These are phyloP conservation scores for Ophiostoma angusticollis DNA, from an alignment of 2,329 filamentous ascomycete species.

Conservation along the genomic window DNA sequence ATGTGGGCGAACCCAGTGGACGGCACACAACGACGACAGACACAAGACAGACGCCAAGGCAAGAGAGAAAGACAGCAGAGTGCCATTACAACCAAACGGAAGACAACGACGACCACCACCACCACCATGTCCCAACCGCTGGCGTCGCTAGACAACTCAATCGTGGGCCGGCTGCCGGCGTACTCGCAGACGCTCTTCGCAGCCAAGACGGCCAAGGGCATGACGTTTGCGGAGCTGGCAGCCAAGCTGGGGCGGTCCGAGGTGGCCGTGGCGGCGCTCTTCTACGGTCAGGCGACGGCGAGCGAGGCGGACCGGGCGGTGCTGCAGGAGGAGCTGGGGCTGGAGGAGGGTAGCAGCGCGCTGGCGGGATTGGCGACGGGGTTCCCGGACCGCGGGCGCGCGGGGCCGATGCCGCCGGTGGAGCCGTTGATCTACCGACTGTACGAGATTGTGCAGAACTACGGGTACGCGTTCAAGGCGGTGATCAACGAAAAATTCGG, in stretches of 20 bases:
- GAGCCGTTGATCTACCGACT: constrained; percentile 83
- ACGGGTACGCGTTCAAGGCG: constrained; percentile 91
- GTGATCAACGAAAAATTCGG: constrained; percentile 91
- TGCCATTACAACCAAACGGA: no score
- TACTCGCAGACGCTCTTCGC: constrained; percentile 64
- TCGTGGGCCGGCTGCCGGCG: constrained; percentile 55
- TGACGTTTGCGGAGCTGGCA: constrained; percentile 71
- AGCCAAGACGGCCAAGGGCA: constrained; percentile 61
- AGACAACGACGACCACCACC: no score
- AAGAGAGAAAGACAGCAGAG: no score
- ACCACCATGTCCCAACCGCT: no score
- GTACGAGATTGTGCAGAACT: constrained; percentile 94
- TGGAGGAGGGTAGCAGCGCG: constrained; percentile 34
- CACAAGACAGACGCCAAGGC: no score
- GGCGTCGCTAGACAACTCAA: constrained; percentile 45
- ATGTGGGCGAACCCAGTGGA: no score
- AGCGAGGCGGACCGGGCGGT: constrained; percentile 38
- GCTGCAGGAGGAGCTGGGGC: constrained; percentile 44
- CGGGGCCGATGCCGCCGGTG: constrained; percentile 69
- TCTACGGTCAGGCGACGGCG: constrained; percentile 60
- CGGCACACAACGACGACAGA: no score
- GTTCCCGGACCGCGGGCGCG: constrained; percentile 69
- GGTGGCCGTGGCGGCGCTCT: constrained; percentile 74
- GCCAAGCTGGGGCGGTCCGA: constrained; percentile 63
- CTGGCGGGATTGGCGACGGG: constrained; percentile 46